Evolutionary conservation across 2,329 filamentous ascomycete species (phyloP), one percentile per base, ranked within the genome.

Genomic region (Microsporum audouinii): DNA sequence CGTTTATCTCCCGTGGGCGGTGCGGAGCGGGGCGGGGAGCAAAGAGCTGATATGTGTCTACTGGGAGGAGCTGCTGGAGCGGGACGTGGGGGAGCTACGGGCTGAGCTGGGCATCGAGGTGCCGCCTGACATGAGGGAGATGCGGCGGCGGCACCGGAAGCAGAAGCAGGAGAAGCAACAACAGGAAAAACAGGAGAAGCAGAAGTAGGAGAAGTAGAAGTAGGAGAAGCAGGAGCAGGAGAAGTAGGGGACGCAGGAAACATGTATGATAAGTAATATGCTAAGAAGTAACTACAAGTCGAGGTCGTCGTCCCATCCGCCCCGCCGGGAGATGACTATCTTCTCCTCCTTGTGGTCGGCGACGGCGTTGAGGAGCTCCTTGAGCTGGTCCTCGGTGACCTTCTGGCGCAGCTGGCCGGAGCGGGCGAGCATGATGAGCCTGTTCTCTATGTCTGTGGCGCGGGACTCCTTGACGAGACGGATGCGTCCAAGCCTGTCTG

Each of bases 41-140:
- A 84, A 88, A 68, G 89, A 95, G 70, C 79, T 97, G 38, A 91
- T 99, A 66, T 96, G 96, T 73, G 86, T 99, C 1, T 99, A 96
- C 71, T 99, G 94, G 94, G 94, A 99, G 76, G 90, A 97, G 78
- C 83, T 92, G 76, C 75, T 99, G 66, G 87, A 91, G 76, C 88
- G 85, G 61, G 87, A 95, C 73, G 89, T 95, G 31, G 81, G 84
- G 58, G 88, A 86, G 65, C 71, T 99, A 71, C 82, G 94, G 65
- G 73, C 70, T 3, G 82, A 91, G 71, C 72, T 99, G 68, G 86
- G 89, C 1, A 91, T 99, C 60, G 90, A 97, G 78, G 84, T 84
- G 71, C 94, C 94, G 39, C 89, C 91, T 5, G 91, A 97, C 74
- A 76, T 97, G 75, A 82, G 92, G 68, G 82, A 83, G 31, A 89